phyloP scores from a whole-genome alignment of 306 rosid genomes.

The Carpinus viminea region DNA sequence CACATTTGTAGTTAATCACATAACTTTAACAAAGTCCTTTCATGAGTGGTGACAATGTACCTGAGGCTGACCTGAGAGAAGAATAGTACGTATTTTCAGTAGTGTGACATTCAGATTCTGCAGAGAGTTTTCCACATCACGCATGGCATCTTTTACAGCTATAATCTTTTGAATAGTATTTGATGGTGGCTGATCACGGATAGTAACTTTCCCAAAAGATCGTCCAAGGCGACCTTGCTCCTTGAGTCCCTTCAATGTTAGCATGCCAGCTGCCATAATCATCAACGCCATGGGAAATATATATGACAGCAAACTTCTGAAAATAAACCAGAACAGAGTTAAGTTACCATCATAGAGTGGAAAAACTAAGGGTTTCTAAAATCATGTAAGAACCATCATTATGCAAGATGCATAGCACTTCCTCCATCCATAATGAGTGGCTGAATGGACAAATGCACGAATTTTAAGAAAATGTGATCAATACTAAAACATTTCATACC shows the following conservation, averaged over 20 bases:
- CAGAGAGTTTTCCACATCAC: conserved; percentile 65
- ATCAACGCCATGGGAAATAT: conserved; percentile 67
- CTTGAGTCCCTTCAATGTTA: conserved; percentile 78
- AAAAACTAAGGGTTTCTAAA: conserved; percentile 5
- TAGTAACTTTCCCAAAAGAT: conserved; percentile 71
- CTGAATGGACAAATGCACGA: not conserved
- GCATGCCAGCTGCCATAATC: conserved; percentile 71
- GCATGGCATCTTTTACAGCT: conserved; percentile 94
- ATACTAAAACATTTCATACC: not conserved
- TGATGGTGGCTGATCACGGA: conserved; percentile 92
- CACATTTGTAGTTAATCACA: conserved; percentile 9
- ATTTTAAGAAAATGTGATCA: not conserved
- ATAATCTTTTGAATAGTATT: conserved; percentile 92
- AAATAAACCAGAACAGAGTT: conserved; percentile 32
- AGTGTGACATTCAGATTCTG: conserved; percentile 82
- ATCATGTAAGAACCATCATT: conserved; percentile 11
- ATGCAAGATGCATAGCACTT: not conserved
- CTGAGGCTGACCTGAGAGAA: conserved; percentile 95
- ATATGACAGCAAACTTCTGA: conserved; percentile 83
- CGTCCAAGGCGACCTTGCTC: conserved; percentile 99
- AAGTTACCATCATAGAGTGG: not conserved
- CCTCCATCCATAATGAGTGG: not conserved
- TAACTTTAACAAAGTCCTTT: conserved; percentile 11
- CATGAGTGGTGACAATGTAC: conserved; percentile 38
- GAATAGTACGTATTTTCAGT: conserved; percentile 73